Base-by-base conservation (phyloP, 164 flowering plant species). In the Litsea cubeba region DNA sequence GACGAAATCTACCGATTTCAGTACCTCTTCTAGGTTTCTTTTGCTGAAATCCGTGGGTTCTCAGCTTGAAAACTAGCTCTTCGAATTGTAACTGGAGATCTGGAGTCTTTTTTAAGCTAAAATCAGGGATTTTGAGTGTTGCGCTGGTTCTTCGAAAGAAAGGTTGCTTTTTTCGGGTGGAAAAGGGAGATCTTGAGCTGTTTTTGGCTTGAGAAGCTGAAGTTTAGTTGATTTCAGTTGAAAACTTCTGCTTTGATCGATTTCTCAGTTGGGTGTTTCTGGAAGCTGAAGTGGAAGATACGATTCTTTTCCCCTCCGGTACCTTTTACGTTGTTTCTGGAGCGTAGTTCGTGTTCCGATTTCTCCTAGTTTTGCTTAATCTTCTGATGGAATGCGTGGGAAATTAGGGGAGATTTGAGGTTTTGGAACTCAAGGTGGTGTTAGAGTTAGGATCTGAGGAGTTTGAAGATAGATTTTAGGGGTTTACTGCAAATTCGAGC, bases 401-500 rank as follows among this genome's bases (percentile, higher is more conserved):
- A 54, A 54, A 15, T 54, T 54, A 15, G 60, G 20, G 60, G 60
- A 54, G 60, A 17, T 54, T 54, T 54, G 6, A 17, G n/a, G 3
- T 20, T 54, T 54, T 54, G 46, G 46, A 40, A 8, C 60, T 54
- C 60, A 54, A 14, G 60, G n/a, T 54, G 20, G n/a, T 66, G 64
- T 57, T 12, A 50, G 24, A 68, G 71, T 62, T 66, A 25, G 17
- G 46, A 26, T 69, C 51, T 54, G 22, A 70, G 71, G 58, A 57
- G 51, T 76, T 40, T 40, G 46, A 8, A 40, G 46, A 25, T 30
- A 23, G 35, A 8, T 18, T 22, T 23, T 74, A 4, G 35, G 32
- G 50, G 28, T 24, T 68, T 54, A 5, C 57, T 23, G 12, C 10
- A 18, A 50, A 25, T 58, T 71, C 67, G 70, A 15, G 76, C 35